Evolutionary conservation across 179 eudicot genomes (phyloP), one percentile per base, ranked within the genome.

Genomic region (Spergularia azorica): DNA sequence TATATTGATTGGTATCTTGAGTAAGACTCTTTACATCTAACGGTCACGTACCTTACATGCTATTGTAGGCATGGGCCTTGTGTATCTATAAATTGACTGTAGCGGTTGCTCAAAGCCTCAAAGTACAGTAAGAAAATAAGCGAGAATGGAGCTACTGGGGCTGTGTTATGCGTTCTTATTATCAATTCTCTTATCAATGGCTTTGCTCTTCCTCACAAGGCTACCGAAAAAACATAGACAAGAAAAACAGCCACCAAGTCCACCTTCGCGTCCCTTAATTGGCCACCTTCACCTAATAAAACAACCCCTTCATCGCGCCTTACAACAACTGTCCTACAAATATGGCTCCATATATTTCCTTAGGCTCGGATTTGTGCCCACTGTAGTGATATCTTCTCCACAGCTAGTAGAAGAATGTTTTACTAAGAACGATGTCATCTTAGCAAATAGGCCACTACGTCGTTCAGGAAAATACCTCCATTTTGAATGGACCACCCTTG

Each of bases 211-310:
- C 52, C 14, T 74, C 32, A 12, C 43, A 13, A 10, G 41, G 15
- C 4, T 6, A 15, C 48, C 9, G 11, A 16, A 60, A 0, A 38
- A 13, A 12, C 65, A 39, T 7, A 79, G 6, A 8, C 61, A 51
- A 15, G 63, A 64, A 72, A 83, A 64, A 5, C 67, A 56, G 32
- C 89, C 85, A 48, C 87, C 87, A 16, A 83, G 81, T 66, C 86
- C 88, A 0, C 84, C 75, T 9, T 65, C 83, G 1, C 41, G 83
- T 21, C 86, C 88, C 7, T 10, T 80, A 14, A 58, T 83, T 39
- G 86, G 88, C 59, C 88, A 86, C 63, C 84, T 83, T 74, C 84
- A 83, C 59, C 86, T 86, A 11, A 43, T 83, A 16, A 83, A 83
- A 62, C 55, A 48, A n/a, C 82, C 81, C 38, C 11, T 72, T 4